Conservation (phyloP, 2,329 filamentous ascomycete species). For the Pochonia chlamydosporia region DNA sequence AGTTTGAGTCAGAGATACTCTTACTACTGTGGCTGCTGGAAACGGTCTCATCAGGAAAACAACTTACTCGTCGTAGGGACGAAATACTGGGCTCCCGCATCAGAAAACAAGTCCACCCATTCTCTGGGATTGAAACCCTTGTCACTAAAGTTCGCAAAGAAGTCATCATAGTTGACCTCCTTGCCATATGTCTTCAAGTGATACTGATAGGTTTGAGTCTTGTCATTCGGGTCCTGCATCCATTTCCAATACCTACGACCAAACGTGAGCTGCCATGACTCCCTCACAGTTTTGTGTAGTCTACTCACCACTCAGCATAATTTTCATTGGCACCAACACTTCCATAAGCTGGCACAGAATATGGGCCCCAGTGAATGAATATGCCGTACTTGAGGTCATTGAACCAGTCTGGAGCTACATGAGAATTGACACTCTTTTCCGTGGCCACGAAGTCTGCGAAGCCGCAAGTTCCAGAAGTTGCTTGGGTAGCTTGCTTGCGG, state of each 20-base stretch:
- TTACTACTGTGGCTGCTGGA: too few relatives aligned
- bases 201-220: conserved; percentile 33
- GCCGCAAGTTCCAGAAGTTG: conserved; percentile 4
- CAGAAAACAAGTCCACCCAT: conserved; percentile 47
- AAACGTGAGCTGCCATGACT: conserved; percentile 14
- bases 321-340: conserved; percentile 30
- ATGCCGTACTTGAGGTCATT: conserved; percentile 51
- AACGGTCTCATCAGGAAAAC: background rate
- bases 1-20: background rate
- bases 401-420: conserved; percentile 34
- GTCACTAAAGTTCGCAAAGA: conserved; percentile 46
- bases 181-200: conserved; percentile 37
- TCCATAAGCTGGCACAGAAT: conserved; percentile 51
- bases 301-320: conserved; percentile 41
- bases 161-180: conserved; percentile 48
- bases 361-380: conserved; percentile 55
- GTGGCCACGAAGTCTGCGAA: background rate
- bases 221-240: conserved; percentile 15
- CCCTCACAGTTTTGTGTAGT: background rate
- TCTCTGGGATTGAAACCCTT: conserved; percentile 42
- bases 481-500: background rate
- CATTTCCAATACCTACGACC: conserved; percentile 20
- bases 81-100: conserved; percentile 44
- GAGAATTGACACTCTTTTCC: background rate
- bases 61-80: conserved; percentile 29